Evolutionary conservation across 441 rosid species (phyloP).

Genomic region (Biscutella auriculata): DNA sequence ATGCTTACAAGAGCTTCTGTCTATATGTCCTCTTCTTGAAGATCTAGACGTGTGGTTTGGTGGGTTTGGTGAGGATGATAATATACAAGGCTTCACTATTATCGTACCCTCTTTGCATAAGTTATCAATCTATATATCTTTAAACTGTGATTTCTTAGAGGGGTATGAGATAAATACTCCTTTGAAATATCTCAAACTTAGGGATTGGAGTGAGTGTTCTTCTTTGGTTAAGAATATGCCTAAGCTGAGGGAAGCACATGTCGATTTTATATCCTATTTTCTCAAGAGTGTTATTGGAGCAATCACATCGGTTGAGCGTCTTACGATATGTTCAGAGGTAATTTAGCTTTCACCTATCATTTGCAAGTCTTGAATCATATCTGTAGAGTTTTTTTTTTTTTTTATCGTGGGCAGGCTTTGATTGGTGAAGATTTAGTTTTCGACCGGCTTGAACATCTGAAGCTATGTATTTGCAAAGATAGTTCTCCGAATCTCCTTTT

Average conservation of each 20-base stretch:
- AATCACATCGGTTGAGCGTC: background rate
- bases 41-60: background rate
- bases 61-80: background rate
- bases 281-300: background rate
- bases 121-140: background rate
- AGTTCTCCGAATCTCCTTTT: background rate
- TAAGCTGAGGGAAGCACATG: no score
- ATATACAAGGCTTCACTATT: background rate
- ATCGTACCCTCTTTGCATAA: background rate
- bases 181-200: background rate
- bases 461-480: background rate
- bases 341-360: background rate
- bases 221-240: background rate
- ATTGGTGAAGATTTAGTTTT: background rate
- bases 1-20: background rate
- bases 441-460: background rate
- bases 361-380: no score
- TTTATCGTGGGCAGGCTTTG: background rate
- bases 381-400: background rate
- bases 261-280: fast-evolving
- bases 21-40: no score
- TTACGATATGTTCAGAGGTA: background rate
- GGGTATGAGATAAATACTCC: background rate
- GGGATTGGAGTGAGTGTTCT: background rate
- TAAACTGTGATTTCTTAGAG: background rate